Conservation (phyloP, 257 asterid genomes). For the Misopates orontium region DNA sequence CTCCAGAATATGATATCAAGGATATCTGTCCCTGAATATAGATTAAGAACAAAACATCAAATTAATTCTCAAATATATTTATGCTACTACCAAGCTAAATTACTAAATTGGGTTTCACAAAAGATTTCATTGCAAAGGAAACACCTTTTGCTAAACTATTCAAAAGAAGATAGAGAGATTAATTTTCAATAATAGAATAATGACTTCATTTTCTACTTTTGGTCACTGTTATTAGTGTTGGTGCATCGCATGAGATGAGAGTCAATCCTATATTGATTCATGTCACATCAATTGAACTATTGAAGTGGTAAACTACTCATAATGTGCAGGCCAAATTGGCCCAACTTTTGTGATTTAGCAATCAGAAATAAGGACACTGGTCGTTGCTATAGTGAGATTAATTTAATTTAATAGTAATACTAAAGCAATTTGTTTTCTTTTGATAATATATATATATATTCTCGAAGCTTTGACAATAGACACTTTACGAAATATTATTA, state of each 20-base stretch:
- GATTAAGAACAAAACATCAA: neutral
- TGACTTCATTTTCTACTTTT: too few relatives aligned
- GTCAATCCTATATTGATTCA: neutral
- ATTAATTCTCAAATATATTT: neutral
- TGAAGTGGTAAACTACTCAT: too few relatives aligned
- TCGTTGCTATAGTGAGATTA: too few relatives aligned
- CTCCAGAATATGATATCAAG: constrained; percentile 45
- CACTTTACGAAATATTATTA: too few relatives aligned
- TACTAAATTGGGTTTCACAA: neutral
- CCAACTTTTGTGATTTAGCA: neutral
- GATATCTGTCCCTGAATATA: constrained; percentile 40
- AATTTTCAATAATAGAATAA: too few relatives aligned
- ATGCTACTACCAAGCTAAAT: neutral
- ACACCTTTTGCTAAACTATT: neutral
- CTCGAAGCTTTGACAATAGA: too few relatives aligned
- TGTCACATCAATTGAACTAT: too few relatives aligned
- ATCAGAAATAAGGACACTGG: neutral
- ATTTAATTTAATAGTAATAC: too few relatives aligned
- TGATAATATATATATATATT: too few relatives aligned
- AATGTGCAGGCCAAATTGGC: neutral
- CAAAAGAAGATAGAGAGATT: too few relatives aligned
- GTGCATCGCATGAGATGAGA: neutral
- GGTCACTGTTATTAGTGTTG: too few relatives aligned
- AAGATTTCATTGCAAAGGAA: neutral
- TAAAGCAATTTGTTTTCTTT: too few relatives aligned